These are phyloP conservation scores for Circinella umbellata DNA, from an alignment of 371 early-diverging fungal species.

Conservation along the genomic window DNA sequence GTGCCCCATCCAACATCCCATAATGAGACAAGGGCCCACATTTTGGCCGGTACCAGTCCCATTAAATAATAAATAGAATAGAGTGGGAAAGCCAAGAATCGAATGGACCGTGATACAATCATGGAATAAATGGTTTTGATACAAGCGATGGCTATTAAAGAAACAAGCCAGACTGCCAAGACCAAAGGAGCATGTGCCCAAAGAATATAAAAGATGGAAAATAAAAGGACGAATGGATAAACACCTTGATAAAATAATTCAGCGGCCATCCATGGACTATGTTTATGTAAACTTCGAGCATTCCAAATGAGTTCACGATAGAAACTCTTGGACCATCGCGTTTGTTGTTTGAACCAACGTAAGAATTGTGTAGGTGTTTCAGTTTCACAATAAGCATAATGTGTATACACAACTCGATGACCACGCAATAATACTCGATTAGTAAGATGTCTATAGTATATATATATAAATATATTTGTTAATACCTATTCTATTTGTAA, in stretches of 20 bases:
- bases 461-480: not conserved
- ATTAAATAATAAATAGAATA: constrained; percentile 60
- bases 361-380: constrained; percentile 64
- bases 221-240: constrained; percentile 68
- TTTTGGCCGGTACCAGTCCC: constrained; percentile 63
- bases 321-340: constrained; percentile 74
- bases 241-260: constrained; percentile 66
- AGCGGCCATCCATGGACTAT: constrained; percentile 72
- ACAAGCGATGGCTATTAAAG: constrained; percentile 45
- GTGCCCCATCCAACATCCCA: constrained; percentile 71
- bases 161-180: constrained; percentile 54
- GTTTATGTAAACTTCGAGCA: constrained; percentile 58
- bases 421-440: constrained; percentile 61
- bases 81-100: constrained; percentile 57
- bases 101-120: constrained; percentile 36
- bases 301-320: constrained; percentile 68
- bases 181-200: constrained; percentile 41
- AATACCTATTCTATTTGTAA: too few species aligned
- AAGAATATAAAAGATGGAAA: constrained; percentile 54
- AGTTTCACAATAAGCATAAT: constrained; percentile 66
- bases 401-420: constrained; percentile 62
- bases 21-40: constrained; percentile 61
- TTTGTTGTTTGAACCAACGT: constrained; percentile 72
- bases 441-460: constrained; percentile 54
- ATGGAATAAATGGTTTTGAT: constrained; percentile 58